Evolutionary conservation across 768 basidiomycete species (phyloP), one percentile per base, ranked within the genome.

Genomic region (Auricularia sp.): DNA sequence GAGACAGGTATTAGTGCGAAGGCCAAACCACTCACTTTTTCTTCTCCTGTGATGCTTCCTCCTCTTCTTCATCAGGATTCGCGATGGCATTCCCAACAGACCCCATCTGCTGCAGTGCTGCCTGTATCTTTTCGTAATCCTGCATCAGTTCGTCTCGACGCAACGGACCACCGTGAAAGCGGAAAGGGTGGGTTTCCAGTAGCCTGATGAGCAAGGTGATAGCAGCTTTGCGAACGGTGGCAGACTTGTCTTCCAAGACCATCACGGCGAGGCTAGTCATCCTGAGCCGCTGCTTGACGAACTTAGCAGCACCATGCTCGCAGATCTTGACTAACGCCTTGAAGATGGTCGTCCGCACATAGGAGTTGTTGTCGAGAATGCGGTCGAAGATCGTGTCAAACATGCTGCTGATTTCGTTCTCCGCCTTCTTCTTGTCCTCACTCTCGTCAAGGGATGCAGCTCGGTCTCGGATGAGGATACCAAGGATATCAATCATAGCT

Each of bases 401-500:
- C 43, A 95, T 83, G 0, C 80, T 81, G 66, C 83, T 84, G 72
- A 97, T 84, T 71, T 95, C 87, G 69, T 91, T 91, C 72, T 87
- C 75, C 11, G 68, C 78, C 0, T 74, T 76, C 59, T 78, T 72
- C 43, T 74, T 70, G 63, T 71, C 69, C 58, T 71, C 70, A 21
- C 74, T 74, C 53, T 81, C 79, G 61, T 80, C 80, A n/a, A n/a
- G n/a, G n/a, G n/a, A n/a, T n/a, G n/a, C 21, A 75, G 71, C 0
- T 89, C 85, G 12, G 67, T 98, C 91, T 53, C 81, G 79, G 71
- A 98, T 93, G 66, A 98, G 84, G 65, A 80, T 78, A 3, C 92
- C 93, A 44, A 98, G 84, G 64, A 95, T 83, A 72, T 98, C 96
- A 61, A 99, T 84, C 64, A 99, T 81, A 1, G 93, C 92, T 78